A percentile compares a stretch with the other conserved stretches of the same genome.
Evolutionary conservation across 345 rosid genomes (phyloP).

Genomic region (Salix viminalis): DNA sequence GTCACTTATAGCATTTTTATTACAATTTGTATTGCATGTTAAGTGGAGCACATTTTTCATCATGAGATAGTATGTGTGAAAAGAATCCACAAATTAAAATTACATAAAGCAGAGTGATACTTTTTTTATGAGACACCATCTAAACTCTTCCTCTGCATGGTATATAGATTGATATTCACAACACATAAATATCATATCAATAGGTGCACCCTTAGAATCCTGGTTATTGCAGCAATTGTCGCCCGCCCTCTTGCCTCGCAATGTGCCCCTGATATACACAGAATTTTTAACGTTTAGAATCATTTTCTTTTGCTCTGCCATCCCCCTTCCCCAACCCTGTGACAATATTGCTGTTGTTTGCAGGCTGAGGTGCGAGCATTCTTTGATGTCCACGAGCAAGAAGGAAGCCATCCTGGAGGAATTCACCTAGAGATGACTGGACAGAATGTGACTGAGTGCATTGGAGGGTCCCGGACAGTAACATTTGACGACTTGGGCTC

Average conservation of each 20-base stretch:
- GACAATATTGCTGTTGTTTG: neutral
- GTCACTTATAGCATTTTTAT: neutral
- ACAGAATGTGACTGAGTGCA: conserved; percentile 30
- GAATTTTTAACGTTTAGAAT: neutral
- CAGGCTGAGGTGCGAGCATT: conserved; percentile 31
- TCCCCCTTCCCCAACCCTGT: neutral
- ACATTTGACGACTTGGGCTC: conserved; percentile 25
- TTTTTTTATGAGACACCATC: too few relatives aligned
- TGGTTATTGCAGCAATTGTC: neutral
- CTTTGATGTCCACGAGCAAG: conserved; percentile 31
- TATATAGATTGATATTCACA: neutral
- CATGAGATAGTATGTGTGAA: neutral
- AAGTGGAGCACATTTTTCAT: neutral
- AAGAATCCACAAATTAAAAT: neutral
- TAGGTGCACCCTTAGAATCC: neutral
- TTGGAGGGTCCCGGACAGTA: conserved; percentile 26
- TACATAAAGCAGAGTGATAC: neutral
- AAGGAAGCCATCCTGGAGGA: conserved; percentile 31
- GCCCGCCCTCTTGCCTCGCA: neutral
- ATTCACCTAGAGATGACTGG: conserved; percentile 30
- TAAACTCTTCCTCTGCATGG: neutral
- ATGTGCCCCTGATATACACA: neutral
- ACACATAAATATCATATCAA: neutral
- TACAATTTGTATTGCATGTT: neutral
- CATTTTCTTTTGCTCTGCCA: neutral